Evolutionary conservation across 1,139 yeast genomes (phyloP).

Genomic region (Casaregolazyma suthepensis): DNA sequence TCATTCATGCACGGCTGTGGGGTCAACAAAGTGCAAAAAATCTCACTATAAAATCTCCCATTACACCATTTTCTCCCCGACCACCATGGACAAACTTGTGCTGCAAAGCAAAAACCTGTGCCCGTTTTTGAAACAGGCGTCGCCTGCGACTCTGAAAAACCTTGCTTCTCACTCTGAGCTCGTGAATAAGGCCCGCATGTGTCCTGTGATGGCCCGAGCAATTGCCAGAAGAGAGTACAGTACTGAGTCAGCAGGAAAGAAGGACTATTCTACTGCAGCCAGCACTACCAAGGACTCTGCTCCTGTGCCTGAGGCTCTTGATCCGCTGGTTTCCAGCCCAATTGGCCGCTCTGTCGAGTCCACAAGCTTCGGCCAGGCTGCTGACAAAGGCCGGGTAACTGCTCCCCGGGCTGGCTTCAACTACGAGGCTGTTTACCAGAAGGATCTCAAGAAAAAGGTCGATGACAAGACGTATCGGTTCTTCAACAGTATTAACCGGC

Average conservation of each 20-base stretch:
- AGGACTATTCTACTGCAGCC: conserved; percentile 7
- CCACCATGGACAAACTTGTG: conserved; percentile 68
- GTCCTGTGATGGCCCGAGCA: conserved; percentile 89
- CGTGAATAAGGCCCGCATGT: conserved; percentile 58
- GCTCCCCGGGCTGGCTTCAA: conserved; percentile 40
- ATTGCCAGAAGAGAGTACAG: conserved; percentile 46
- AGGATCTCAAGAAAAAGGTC: conserved; percentile 67
- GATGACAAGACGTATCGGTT: conserved; percentile 87
- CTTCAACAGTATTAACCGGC: conserved; percentile 93
- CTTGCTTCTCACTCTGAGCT: conserved; percentile 32
- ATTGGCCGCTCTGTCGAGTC: conserved; percentile 8
- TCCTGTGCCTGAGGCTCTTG: conserved; percentile 7
- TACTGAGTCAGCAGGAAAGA: conserved; percentile 39
- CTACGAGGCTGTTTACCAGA: conserved; percentile 56
- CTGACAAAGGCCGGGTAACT: not conserved
- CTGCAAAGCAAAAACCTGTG: conserved; percentile 75
- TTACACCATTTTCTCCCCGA: not conserved
- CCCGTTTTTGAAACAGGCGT: conserved; percentile 69
- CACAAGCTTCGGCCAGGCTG: conserved; percentile 2
- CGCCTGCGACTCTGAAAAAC: conserved; percentile 49
- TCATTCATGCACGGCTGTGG: not conserved
- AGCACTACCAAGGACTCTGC: conserved; percentile 4
- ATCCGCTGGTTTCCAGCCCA: conserved; percentile 10
- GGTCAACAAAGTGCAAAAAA: not conserved
- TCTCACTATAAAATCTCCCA: not conserved